Evolutionary conservation across 1,139 yeast genomes (phyloP).

Genomic region (Lodderomyces parapsilosis): DNA sequence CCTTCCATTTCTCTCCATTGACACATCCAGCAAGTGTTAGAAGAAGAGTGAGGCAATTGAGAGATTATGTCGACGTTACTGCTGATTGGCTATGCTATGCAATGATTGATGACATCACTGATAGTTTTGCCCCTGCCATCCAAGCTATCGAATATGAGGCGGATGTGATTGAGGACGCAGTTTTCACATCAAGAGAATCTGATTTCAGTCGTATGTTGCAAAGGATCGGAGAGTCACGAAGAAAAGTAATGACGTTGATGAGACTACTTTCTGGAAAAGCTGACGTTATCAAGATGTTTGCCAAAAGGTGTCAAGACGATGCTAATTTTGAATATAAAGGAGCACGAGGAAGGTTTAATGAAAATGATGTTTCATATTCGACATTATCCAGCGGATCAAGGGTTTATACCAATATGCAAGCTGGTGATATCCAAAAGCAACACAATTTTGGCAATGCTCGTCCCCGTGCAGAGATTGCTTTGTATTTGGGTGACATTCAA

Average conservation of each 20-base stretch:
- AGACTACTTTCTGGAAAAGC: conserved; percentile 91
- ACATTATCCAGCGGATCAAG: not conserved
- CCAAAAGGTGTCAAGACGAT: conserved; percentile 86
- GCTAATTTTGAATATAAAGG: conserved; percentile 14
- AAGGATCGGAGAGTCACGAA: conserved; percentile 81
- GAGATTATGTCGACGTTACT: conserved; percentile 81
- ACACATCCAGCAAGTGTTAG: conserved; percentile 82
- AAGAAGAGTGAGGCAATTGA: conserved; percentile 82
- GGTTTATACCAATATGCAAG: not conserved
- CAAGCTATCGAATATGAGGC: conserved; percentile 85
- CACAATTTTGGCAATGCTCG: conserved; percentile 36
- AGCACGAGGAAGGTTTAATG: conserved; percentile 7
- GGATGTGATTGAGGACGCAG: conserved; percentile 82
- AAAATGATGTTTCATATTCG: not conserved
- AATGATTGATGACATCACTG: conserved; percentile 86
- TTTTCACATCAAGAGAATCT: conserved; percentile 29
- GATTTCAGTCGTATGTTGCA: conserved; percentile 72
- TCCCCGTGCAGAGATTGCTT: conserved; percentile 80
- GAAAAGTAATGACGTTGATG: conserved; percentile 84
- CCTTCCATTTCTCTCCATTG: conserved; percentile 82
- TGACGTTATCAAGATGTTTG: conserved; percentile 95
- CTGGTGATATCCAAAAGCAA: not conserved
- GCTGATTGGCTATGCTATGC: conserved; percentile 95
- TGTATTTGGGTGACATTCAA: conserved; percentile 94
- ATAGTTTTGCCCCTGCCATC: conserved; percentile 86